Conservation (phyloP, 2,329 filamentous ascomycete genomes). For the Albifimbria verrucaria region DNA sequence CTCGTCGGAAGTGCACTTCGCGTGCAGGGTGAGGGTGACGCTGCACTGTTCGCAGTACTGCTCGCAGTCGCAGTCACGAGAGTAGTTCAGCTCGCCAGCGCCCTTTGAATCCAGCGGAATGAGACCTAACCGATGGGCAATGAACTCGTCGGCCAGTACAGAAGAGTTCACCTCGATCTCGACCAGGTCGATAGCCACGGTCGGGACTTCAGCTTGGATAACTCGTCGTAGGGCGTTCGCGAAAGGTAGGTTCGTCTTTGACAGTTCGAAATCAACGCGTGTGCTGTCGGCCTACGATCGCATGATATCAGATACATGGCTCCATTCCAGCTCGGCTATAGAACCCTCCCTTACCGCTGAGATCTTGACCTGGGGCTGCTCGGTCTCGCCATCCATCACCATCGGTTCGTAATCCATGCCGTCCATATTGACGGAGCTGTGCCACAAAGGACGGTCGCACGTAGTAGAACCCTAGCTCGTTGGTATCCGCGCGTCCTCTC, state of each 20-base stretch:
- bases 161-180: conserved; percentile 91
- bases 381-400: conserved; percentile 56
- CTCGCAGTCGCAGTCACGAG: conserved; percentile 94
- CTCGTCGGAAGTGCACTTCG: conserved; percentile 78
- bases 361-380: conserved; percentile 57
- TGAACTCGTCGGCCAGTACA: conserved; percentile 94
- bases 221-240: conserved; percentile 89
- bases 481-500: too few relatives aligned
- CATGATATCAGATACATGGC: conserved; percentile 19
- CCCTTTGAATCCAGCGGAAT: conserved; percentile 84
- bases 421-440: conserved; percentile 27
- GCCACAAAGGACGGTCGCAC: background rate
- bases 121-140: conserved; percentile 86
- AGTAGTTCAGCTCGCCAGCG: conserved; percentile 79
- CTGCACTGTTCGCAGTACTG: conserved; percentile 91
- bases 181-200: conserved; percentile 90
- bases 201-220: conserved; percentile 91
- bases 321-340: conserved; percentile 1
- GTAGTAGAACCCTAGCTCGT: too few relatives aligned
- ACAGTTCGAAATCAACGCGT: conserved; percentile 88
- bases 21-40: conserved; percentile 79
- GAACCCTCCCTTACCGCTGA: conserved; percentile 47
- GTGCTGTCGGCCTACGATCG: conserved; percentile 65
- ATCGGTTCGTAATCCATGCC: conserved; percentile 59
- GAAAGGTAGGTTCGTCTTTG: conserved; percentile 83